These are phyloP conservation scores for Chytriomyces sp. DNA, from an alignment of 192 early-diverging fungal species.

Conservation along the genomic window DNA sequence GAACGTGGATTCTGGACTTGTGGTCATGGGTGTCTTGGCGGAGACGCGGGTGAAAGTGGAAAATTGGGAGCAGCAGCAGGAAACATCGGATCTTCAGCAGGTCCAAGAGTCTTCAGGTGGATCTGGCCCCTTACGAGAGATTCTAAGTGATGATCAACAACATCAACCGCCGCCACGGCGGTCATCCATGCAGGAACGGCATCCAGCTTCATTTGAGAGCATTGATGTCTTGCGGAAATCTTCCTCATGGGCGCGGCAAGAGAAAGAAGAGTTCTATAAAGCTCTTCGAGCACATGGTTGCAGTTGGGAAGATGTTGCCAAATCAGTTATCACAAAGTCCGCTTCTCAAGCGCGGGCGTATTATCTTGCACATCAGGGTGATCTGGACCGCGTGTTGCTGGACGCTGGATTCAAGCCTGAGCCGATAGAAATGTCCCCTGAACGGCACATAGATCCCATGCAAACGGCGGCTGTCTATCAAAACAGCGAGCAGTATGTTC, in stretches of 20 bases:
- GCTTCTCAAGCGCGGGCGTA: constrained; percentile 83
- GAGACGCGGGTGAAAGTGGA: not conserved
- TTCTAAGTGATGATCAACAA: not conserved
- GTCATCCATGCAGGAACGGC: constrained; percentile 16
- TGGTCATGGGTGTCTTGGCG: not conserved
- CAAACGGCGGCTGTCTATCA: not conserved
- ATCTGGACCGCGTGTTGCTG: constrained; percentile 47
- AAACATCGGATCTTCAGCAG: not conserved
- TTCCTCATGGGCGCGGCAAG: constrained; percentile 88
- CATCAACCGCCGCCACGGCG: not conserved
- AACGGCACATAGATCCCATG: too few relatives aligned
- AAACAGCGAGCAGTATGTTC: not conserved
- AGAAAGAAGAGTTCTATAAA: constrained; percentile 72
- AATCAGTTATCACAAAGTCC: constrained; percentile 75
- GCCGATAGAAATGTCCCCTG: too few relatives aligned
- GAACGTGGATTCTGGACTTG: not conserved
- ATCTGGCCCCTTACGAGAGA: too few relatives aligned
- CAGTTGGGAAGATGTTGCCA: constrained; percentile 79
- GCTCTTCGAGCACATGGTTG: constrained; percentile 64
- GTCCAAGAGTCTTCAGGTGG: too few relatives aligned
- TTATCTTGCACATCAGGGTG: constrained; percentile 62
- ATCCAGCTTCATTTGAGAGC: not conserved
- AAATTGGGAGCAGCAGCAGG: not conserved
- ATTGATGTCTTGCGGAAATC: not conserved
- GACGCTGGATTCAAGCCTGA: constrained; percentile 7